Percentiles rank a stretch among this genome's conserved stretches.
phyloP scores from a whole-genome alignment of 2,329 filamentous ascomycete species.

The Fusarium sp. region DNA sequence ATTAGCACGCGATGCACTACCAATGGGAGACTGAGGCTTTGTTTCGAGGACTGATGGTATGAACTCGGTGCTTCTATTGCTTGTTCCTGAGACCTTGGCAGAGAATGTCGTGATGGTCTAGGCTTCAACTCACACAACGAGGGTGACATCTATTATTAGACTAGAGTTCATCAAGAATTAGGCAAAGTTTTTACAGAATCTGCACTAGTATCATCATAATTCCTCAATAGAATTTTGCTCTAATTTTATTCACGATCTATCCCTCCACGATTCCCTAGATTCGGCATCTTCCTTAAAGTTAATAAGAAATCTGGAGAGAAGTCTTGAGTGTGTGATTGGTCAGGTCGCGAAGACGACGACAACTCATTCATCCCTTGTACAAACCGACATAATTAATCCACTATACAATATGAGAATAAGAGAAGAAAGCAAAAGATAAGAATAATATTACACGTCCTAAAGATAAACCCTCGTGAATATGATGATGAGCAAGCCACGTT shows the following conservation, averaged over 20 bases:
- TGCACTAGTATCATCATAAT: background rate
- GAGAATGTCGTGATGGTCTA: background rate
- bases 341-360: background rate
- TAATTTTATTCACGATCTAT: background rate
- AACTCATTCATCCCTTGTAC: background rate
- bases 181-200: background rate
- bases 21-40: background rate
- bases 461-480: background rate
- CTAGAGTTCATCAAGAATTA: background rate
- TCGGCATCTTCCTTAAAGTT: background rate
- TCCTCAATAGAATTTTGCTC: background rate
- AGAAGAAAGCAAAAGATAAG: background rate
- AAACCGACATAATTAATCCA: background rate
- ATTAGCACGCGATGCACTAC: background rate
- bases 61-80: background rate
- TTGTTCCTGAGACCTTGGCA: background rate
- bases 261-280: background rate
- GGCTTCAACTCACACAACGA: background rate
- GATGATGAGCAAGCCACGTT: background rate
- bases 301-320: background rate
- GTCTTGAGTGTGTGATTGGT: background rate
- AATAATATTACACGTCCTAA: background rate
- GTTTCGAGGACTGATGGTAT: background rate
- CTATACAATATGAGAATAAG: background rate
- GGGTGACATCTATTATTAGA: background rate